Base-by-base conservation (phyloP, 345 rosid species). In the Firmiana major region DNA sequence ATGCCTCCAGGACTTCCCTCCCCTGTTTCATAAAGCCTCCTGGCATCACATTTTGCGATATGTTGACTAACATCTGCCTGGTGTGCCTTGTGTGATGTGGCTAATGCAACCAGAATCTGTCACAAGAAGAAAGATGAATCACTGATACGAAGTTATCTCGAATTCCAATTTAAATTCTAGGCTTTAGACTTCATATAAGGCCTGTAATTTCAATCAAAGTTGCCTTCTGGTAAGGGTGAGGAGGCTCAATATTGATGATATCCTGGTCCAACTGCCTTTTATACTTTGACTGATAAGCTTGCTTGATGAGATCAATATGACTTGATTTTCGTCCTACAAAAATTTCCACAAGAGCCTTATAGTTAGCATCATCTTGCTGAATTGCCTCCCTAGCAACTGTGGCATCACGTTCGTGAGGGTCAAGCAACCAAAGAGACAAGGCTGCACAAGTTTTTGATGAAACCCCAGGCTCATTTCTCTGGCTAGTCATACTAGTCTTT, bases 291-390 rank as follows among this genome's bases (percentile, higher is more conserved):
- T 81, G 82, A 68, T 88, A 91, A 17, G 84, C 90, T 74, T 83
- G 89, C 60, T 84, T 88, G 63, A 90, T 84, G 55, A 89, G 85
- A 62, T 51, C 66, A 48, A 90, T 45, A 67, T 88, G 90, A 72
- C 92, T 90, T 55, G 93, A 89, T 86, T 91, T 91, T 73, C 91
- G 76, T 4, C 93, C 88, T 13, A 83, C 84, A 58, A 91, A 90
- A 49, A 87, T 87, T 57, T 91, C 96, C 42, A 86, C 78, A 6
- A 91, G 80, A 19, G 85, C 87, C 78, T 42, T 79, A 75, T 75
- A 90, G 49, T 86, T 80, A 17, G 79, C 31, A 22, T 65, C 81
- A 31, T 67, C 82, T 65, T 82, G 85, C 68, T 73, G 76, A 28
- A 90, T 76, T 19, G 96, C 93, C 75, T 87, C 84, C 66, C 84